phyloP scores from a whole-genome alignment of 148 eudicot species.

The Hydrangea macrophylla region DNA sequence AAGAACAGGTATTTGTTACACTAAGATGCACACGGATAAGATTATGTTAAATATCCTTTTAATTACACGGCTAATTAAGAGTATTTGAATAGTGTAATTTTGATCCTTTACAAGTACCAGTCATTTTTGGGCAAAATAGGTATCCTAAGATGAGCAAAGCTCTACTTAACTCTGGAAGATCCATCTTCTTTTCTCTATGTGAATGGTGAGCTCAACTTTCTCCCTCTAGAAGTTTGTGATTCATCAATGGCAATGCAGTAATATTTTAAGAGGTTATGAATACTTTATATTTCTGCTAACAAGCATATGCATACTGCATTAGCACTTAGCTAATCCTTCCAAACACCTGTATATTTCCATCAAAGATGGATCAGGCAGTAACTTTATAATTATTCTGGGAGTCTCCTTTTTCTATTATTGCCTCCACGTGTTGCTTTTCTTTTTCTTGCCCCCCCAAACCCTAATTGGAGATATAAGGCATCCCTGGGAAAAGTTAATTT shows the following conservation, averaged over 20 bases:
- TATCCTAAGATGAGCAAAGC: conserved; percentile 75
- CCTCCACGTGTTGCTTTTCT: too few relatives aligned
- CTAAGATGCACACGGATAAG: neutral
- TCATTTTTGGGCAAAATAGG: conserved; percentile 34
- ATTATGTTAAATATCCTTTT: neutral
- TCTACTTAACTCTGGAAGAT: conserved; percentile 56
- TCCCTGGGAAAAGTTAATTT: too few relatives aligned
- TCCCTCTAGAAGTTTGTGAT: neutral
- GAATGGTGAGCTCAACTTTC: conserved; percentile 60
- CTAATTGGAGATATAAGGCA: too few relatives aligned
- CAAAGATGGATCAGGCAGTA: too few relatives aligned
- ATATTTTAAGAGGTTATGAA: neutral
- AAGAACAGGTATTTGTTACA: conserved; percentile 46
- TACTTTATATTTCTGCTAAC: neutral
- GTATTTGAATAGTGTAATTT: neutral
- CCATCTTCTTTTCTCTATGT: conserved; percentile 67
- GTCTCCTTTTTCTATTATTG: too few relatives aligned
- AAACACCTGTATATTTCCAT: too few relatives aligned
- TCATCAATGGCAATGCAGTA: neutral
- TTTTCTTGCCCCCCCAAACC: too few relatives aligned
- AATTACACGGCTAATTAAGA: neutral
- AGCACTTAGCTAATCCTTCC: too few relatives aligned
- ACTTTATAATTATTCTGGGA: too few relatives aligned
- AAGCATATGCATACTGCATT: too few relatives aligned
- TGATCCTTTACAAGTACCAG: neutral